Percentiles rank a stretch among this genome's conserved stretches.
Evolutionary conservation across 768 basidiomycete genomes (phyloP).

Genomic region (Sporobolomyces phaffii): DNA sequence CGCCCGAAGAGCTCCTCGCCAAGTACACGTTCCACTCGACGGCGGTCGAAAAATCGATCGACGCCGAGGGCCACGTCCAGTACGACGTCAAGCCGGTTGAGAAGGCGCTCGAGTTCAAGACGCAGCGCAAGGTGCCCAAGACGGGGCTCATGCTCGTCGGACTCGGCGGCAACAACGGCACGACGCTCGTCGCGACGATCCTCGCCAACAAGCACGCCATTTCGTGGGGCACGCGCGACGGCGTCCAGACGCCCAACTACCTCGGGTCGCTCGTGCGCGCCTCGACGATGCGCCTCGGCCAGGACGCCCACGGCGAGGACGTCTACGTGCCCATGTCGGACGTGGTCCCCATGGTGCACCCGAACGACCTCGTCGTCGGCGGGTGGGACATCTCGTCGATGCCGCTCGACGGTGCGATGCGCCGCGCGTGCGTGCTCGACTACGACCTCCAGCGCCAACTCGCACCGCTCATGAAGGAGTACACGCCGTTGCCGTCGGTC

Average conservation of each 20-base stretch:
- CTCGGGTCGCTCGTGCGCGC: slow-evolving; percentile 94
- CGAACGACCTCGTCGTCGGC: slow-evolving; percentile 90
- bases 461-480: slow-evolving; percentile 69
- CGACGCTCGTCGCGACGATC: slow-evolving; percentile 86
- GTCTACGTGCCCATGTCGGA: slow-evolving; percentile 86
- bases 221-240: slow-evolving; percentile 86
- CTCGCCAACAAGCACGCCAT: slow-evolving; percentile 94
- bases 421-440: slow-evolving; percentile 84
- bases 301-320: slow-evolving; percentile 76
- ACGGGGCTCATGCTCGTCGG: slow-evolving; percentile 98
- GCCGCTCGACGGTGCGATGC: slow-evolving; percentile 85
- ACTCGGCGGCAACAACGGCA: slow-evolving; percentile 93
- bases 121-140: slow-evolving; percentile 72
- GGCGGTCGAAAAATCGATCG: slow-evolving; percentile 22
- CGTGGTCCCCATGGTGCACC: slow-evolving; percentile 94
- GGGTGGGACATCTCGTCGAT: slow-evolving; percentile 95
- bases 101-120: slow-evolving; percentile 83
- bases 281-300: slow-evolving; percentile 85
- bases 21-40: slow-evolving; percentile 76
- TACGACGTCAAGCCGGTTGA: slow-evolving; percentile 74
- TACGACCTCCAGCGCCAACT: slow-evolving; percentile 97
- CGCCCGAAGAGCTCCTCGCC: slow-evolving; percentile 73
- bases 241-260: slow-evolving; percentile 91
- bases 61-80: slow-evolving; percentile 50
- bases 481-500: slow-evolving; percentile 83